Base-by-base conservation (phyloP, 805 yeast genomes). In the Myxozyma nipponensis region DNA sequence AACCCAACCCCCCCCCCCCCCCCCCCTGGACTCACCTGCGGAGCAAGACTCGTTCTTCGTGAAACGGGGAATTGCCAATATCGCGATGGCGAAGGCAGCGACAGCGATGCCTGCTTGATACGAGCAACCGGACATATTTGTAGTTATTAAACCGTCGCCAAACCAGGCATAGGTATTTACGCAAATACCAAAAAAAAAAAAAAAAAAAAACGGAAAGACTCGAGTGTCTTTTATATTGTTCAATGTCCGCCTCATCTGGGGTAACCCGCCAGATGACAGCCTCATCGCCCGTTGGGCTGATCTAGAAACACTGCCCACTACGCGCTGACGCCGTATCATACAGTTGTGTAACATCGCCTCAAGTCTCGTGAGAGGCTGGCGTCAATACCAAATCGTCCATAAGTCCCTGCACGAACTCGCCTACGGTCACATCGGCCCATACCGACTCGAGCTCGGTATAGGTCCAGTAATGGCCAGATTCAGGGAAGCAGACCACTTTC, bases 391-490 rank as follows among this genome's bases (percentile, higher is more conserved):
- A 21, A 19, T 22, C 24, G 19, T 48, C 54, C 25, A 43, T 34
- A 28, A 51, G 30, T n/a, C 37, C 21, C 13, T 28, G 19, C 32
- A 52, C 13, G 38, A 52, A 52, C 19, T 19, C 19, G 28, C 35
- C 19, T 1, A 49, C 52, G 7, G 34, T 38, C 4, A 15, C 26
- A 22, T 44, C 34, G 7, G 24, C 39, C 56, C 56, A 52, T 4
- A 52, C 30, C 41, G 24, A 28, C 23, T 47, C 34, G 35, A 52
- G 6, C 17, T 52, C 47, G 7, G 39, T 34, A 13, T 23, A 34
- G 5, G n/a, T 26, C 52, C 52, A 48, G 22, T 47, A 48, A 45
- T 52, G 56, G 15, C 42, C 19, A 3, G 48, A 50, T 4, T 38
- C 49, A 2, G 22, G 46, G 17, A 52, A 38, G 19, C 46, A 45